Evolutionary conservation across 306 rosid genomes (phyloP).

Genomic region (Sophora flavescens): DNA sequence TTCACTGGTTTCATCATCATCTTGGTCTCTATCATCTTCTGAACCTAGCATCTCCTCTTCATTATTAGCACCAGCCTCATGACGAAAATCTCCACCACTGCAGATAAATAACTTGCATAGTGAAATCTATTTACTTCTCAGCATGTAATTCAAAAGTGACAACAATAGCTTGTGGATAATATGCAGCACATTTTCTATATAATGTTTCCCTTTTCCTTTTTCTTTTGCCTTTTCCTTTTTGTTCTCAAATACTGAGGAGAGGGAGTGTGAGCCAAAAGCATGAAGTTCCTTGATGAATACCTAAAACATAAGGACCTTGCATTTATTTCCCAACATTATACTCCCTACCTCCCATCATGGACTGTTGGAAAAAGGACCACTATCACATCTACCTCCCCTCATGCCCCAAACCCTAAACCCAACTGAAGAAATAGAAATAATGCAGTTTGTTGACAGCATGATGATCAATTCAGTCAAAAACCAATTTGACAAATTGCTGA

Average conservation of each 20-base stretch:
- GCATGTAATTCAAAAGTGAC: constrained; percentile 23
- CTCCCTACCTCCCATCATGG: neutral
- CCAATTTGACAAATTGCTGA: constrained; percentile 30
- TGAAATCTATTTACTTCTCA: constrained; percentile 22
- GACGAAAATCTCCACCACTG: constrained; percentile 56
- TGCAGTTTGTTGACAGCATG: constrained; percentile 14
- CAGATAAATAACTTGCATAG: constrained; percentile 45
- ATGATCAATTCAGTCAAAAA: constrained; percentile 35
- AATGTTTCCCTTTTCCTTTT: constrained; percentile 10
- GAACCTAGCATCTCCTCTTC: constrained; percentile 60
- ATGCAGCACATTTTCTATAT: constrained; percentile 25
- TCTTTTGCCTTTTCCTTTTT: neutral
- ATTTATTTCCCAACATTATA: neutral
- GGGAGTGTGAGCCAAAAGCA: neutral
- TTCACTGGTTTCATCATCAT: constrained; percentile 58
- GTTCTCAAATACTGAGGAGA: constrained; percentile 24
- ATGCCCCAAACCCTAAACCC: constrained; percentile 12
- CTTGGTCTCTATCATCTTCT: constrained; percentile 65
- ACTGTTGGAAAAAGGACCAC: constrained; percentile 9
- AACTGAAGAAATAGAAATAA: constrained; percentile 32
- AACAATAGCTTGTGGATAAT: constrained; percentile 36
- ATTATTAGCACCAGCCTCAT: constrained; percentile 48
- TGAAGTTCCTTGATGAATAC: constrained; percentile 1
- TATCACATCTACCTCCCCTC: constrained; percentile 37
- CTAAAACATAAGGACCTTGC: constrained; percentile 4